A percentile compares a stretch with the other conserved stretches of the same genome.
Conservation (phyloP, 345 rosid genomes). For the Citrus cavaleriei region DNA sequence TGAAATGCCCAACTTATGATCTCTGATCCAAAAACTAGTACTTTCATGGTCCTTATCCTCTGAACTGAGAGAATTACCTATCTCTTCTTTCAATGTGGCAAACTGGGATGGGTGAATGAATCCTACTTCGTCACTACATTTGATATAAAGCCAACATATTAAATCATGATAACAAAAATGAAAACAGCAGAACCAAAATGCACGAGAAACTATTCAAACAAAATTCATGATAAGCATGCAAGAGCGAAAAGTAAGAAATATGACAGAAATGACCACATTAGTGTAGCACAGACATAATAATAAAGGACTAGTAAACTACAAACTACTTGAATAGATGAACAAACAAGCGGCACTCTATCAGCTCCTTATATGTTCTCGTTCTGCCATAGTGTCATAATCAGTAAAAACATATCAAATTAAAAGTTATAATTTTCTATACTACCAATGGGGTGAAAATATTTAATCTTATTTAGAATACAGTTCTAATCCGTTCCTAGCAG, state of each 20-base stretch:
- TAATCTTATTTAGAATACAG: neutral
- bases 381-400: neutral
- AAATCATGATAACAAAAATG: neutral
- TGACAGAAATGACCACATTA: neutral
- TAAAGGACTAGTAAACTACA: neutral
- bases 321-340: neutral
- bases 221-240: neutral
- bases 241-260: neutral
- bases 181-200: neutral
- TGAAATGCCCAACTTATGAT: constrained; percentile 83
- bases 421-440: no score
- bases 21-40: constrained; percentile 56
- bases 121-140: constrained; percentile 76
- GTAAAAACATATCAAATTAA: neutral
- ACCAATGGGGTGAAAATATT: neutral
- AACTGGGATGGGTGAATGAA: constrained; percentile 90
- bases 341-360: neutral
- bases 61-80: constrained; percentile 9
- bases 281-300: neutral
- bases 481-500: neutral
- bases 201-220: neutral
- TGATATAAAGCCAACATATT: constrained; percentile 4
- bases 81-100: constrained; percentile 39
- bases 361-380: neutral
- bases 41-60: constrained; percentile 12